phyloP scores from a whole-genome alignment of 2,329 filamentous ascomycete species.

The Aspergillus bombycis region DNA sequence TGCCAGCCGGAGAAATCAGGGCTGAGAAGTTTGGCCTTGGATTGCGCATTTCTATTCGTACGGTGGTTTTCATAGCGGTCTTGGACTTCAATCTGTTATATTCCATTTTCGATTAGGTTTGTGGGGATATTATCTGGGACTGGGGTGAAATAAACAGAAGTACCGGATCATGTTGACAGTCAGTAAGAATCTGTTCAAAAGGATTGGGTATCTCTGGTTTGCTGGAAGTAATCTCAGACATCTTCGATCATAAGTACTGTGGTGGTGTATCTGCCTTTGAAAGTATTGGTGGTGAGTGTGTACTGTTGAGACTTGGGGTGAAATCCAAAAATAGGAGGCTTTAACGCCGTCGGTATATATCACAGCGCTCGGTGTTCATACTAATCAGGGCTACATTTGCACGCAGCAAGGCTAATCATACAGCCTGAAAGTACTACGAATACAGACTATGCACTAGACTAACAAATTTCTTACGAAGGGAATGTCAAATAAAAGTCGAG shows the following conservation, averaged over 20 bases:
- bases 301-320: not conserved
- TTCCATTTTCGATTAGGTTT: not conserved
- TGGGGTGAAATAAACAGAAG: conserved; percentile 27
- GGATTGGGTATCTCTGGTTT: conserved; percentile 58
- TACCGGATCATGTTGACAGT: conserved; percentile 70
- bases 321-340: not conserved
- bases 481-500: not conserved
- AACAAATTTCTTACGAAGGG: not conserved
- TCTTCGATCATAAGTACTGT: not conserved
- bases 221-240: conserved; percentile 9
- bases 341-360: not conserved
- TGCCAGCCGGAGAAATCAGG: conserved; percentile 69
- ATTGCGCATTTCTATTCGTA: conserved; percentile 72
- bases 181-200: conserved; percentile 72
- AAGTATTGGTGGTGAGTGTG: not conserved
- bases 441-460: not conserved
- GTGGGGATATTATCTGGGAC: not conserved
- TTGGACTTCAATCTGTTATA: conserved; percentile 58
- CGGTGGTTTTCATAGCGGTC: conserved; percentile 74
- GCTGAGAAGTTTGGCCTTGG: conserved; percentile 72
- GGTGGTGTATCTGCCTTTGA: not conserved
- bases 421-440: not conserved
- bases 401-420: not conserved
- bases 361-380: not conserved
- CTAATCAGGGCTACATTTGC: not conserved